Conservation (phyloP, 177 flowering plant genomes). For the Vitis hybrid region DNA sequence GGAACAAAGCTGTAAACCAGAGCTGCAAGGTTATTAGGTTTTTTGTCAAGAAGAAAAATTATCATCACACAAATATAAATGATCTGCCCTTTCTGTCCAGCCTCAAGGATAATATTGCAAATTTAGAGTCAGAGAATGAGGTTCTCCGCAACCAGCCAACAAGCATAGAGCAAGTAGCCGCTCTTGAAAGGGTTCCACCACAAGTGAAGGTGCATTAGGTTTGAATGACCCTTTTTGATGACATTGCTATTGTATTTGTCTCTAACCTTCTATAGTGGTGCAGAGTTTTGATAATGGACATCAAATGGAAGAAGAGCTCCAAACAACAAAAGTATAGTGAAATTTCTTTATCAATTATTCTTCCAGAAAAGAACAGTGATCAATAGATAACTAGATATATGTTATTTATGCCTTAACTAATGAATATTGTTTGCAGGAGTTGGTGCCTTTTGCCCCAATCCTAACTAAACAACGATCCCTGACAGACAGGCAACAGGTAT, state of each 20-base stretch:
- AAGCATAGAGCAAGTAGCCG: conserved; percentile 31
- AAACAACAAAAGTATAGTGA: conserved; percentile 30
- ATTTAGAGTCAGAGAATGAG: conserved; percentile 72
- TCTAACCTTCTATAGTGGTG: conserved; percentile 14
- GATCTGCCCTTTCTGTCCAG: conserved; percentile 32
- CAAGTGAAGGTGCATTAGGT: conserved; percentile 35
- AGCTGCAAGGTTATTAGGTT: not conserved
- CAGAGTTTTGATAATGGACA: conserved; percentile 64
- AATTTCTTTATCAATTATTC: not conserved
- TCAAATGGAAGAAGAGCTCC: conserved; percentile 32
- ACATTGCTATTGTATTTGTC: not conserved
- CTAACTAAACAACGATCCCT: conserved; percentile 72
- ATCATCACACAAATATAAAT: conserved; percentile 7
- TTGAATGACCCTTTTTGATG: not conserved
- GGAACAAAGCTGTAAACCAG: not conserved
- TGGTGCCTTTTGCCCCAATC: conserved; percentile 23
- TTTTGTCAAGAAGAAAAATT: not conserved
- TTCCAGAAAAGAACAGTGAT: not conserved
- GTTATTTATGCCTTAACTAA: not conserved
- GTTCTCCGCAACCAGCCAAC: conserved; percentile 46
- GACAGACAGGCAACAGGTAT: conserved; percentile 80
- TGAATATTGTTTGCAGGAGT: conserved; percentile 46
- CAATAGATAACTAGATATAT: not conserved
- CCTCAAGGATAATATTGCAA: conserved; percentile 48
- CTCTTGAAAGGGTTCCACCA: conserved; percentile 25